Conservation (phyloP, 306 rosid species). For the Pterocarpus macrocarpus region DNA sequence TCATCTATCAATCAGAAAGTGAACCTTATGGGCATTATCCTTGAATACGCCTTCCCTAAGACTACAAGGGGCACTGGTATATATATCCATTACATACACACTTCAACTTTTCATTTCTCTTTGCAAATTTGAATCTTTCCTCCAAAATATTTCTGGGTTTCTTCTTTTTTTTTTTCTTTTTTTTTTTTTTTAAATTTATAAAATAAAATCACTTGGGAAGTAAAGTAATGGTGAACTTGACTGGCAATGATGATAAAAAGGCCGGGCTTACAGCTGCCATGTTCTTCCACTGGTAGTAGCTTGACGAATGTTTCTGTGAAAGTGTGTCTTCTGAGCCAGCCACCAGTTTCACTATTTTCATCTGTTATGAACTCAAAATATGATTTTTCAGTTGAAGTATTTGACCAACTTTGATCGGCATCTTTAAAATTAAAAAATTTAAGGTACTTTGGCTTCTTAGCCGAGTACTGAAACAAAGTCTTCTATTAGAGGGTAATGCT, state of each 20-base stretch:
- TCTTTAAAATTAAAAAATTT: neutral
- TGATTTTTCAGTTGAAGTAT: neutral
- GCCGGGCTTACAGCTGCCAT: slow-evolving; percentile 91
- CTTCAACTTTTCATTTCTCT: slow-evolving; percentile 3
- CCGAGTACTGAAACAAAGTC: neutral
- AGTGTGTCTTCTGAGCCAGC: slow-evolving; percentile 75
- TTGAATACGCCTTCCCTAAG: slow-evolving; percentile 62
- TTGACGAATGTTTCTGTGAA: slow-evolving; percentile 65
- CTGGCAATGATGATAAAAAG: slow-evolving; percentile 89
- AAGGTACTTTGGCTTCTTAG: neutral
- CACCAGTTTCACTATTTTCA: slow-evolving; percentile 28
- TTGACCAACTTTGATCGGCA: neutral
- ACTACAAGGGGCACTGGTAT: slow-evolving; percentile 69
- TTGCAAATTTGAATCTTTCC: neutral
- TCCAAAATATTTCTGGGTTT: neutral
- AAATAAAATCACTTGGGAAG: neutral
- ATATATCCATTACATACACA: rapidly evolving
- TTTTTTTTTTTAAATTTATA: neutral
- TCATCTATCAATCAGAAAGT: neutral
- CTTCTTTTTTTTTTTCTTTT: neutral
- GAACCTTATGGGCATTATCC: slow-evolving; percentile 52
- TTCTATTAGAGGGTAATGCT: neutral
- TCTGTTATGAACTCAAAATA: neutral
- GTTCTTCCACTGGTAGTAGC: slow-evolving; percentile 72
- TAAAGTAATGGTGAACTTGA: neutral